Evolutionary conservation across 1,284 basidiomycete species (phyloP).

Genomic region (Naganishia sp.): DNA sequence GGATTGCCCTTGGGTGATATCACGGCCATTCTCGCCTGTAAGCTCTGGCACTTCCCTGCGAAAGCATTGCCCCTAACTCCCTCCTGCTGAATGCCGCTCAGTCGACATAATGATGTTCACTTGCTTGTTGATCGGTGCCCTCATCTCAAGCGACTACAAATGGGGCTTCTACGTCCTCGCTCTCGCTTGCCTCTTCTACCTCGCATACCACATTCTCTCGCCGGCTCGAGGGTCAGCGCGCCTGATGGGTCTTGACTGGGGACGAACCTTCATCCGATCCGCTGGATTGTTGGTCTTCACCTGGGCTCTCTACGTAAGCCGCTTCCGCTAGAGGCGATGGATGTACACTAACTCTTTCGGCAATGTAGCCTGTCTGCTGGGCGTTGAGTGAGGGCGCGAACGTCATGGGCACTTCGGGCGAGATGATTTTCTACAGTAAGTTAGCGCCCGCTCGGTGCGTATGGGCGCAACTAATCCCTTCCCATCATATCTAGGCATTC

Average conservation of each 20-base stretch:
- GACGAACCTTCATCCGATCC: slow-evolving; percentile 1
- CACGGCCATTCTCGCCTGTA: slow-evolving; percentile 15
- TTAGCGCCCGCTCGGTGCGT: background rate
- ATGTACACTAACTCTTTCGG: background rate
- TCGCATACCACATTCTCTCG: slow-evolving; percentile 7
- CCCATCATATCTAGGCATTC: background rate
- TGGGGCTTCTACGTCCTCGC: slow-evolving; percentile 17
- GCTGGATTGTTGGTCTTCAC: slow-evolving; percentile 8
- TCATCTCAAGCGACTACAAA: slow-evolving; percentile 22
- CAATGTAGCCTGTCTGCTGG: slow-evolving; percentile 11
- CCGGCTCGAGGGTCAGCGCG: slow-evolving; percentile 17
- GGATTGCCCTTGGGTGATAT: slow-evolving; percentile 26
- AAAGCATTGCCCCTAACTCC: background rate
- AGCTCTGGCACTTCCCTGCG: background rate
- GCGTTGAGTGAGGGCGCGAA: slow-evolving; percentile 24
- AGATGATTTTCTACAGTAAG: slow-evolving; percentile 27
- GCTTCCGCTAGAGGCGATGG: background rate
- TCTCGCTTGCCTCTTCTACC: slow-evolving; percentile 2
- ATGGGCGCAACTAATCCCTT: background rate
- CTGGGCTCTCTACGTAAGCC: slow-evolving; percentile 20
- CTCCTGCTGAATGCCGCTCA: background rate
- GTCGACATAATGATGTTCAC: slow-evolving; percentile 11
- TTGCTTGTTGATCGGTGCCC: slow-evolving; percentile 11
- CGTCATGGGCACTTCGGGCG: slow-evolving; percentile 21
- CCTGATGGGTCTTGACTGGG: slow-evolving; percentile 21